Evolutionary conservation across 352 stramenopile species (phyloP).

Genomic region (Globisporangium alternatum): DNA sequence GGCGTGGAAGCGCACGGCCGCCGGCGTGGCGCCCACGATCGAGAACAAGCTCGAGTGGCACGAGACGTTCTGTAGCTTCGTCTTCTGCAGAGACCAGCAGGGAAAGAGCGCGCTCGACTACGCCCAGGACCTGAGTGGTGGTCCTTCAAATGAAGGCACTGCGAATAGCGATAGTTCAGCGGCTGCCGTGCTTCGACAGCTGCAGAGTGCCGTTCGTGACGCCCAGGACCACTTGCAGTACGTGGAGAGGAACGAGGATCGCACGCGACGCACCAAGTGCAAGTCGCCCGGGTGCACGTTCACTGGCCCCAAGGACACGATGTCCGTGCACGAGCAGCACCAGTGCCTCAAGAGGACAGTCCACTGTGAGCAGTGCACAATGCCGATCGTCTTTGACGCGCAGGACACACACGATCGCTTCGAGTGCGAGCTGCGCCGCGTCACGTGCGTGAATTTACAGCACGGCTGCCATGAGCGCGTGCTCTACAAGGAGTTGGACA

Average conservation of each 20-base stretch:
- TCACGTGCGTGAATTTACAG: conserved; percentile 52
- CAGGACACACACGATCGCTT: conserved; percentile 29
- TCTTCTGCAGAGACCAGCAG: conserved; percentile 29
- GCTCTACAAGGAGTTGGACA: conserved; percentile 27
- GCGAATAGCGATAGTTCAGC: conserved; percentile 2
- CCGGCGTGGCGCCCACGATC: conserved; percentile 5
- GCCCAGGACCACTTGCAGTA: conserved; percentile 52
- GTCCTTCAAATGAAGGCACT: neutral
- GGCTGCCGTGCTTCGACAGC: conserved; percentile 27
- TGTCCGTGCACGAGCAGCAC: conserved; percentile 55
- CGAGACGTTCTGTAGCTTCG: conserved; percentile 38
- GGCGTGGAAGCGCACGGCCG: conserved; percentile 12
- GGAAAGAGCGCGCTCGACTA: conserved; percentile 35
- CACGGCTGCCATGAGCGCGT: conserved; percentile 46
- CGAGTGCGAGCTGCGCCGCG: conserved; percentile 33
- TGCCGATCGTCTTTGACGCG: conserved; percentile 34
- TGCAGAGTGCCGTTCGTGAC: conserved; percentile 34
- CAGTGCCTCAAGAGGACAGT: conserved; percentile 51
- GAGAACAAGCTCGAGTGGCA: conserved; percentile 56
- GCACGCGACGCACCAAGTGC: conserved; percentile 41
- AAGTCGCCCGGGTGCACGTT: conserved; percentile 44
- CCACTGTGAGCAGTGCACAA: conserved; percentile 48
- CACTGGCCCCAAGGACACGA: conserved; percentile 44
- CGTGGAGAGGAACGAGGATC: conserved; percentile 42
- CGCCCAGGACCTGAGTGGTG: conserved; percentile 19